Percentiles rank a stretch among this genome's conserved stretches.
phyloP scores from a whole-genome alignment of 805 yeast species.

The Candida jianshihensis region DNA sequence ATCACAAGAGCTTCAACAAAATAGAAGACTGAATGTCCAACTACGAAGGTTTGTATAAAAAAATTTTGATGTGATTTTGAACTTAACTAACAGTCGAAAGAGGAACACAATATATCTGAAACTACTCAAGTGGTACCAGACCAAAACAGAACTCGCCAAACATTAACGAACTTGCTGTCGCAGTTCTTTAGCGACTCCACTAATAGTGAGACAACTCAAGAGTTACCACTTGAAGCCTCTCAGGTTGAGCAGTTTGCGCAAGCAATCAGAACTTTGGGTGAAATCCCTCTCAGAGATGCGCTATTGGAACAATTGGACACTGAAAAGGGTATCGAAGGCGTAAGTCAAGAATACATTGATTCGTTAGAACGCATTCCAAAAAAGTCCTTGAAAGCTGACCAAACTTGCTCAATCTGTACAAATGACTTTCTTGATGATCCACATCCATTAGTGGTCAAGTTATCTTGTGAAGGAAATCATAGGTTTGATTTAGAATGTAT shows the following conservation, averaged over 20 bases:
- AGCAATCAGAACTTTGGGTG: constrained; percentile 14
- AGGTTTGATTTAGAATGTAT: constrained; percentile 85
- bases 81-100: too few species aligned
- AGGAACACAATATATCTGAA: constrained; percentile 22
- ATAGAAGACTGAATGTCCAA: constrained; percentile 22
- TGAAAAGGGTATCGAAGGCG: constrained; percentile 37
- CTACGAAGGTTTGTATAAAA: constrained; percentile 26
- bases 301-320: constrained; percentile 19
- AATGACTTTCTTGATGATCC: constrained; percentile 61
- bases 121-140: constrained; percentile 3
- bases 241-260: constrained; percentile 12
- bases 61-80: neutral
- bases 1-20: neutral
- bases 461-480: constrained; percentile 62
- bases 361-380: constrained; percentile 64
- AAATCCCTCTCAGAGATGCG: constrained; percentile 17
- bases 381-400: constrained; percentile 35
- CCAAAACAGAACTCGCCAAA: constrained; percentile 12
- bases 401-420: constrained; percentile 83
- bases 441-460: constrained; percentile 70
- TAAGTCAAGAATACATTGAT: constrained; percentile 66
- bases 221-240: neutral
- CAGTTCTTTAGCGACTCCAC: constrained; percentile 9
- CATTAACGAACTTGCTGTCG: constrained; percentile 10
- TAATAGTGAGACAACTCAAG: too few species aligned